A percentile compares a stretch with the other conserved stretches of the same genome.
Evolutionary conservation across 2,329 filamentous ascomycete species (phyloP).

Genomic region (Fusarium chaquense): DNA sequence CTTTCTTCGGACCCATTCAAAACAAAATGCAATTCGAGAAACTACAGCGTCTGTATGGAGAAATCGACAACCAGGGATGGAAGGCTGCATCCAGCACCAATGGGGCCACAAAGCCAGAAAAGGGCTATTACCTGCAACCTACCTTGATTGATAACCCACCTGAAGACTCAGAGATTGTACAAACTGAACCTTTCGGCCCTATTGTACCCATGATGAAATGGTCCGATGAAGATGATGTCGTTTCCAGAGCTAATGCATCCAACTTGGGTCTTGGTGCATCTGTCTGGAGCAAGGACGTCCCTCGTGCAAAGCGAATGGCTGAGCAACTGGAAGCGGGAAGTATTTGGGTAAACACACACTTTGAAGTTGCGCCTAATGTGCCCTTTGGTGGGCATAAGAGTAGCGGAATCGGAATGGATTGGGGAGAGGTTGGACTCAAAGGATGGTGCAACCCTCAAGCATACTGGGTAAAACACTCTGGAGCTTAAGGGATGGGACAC

Average conservation of each 20-base stretch:
- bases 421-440: constrained; percentile 48
- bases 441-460: constrained; percentile 18
- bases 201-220: constrained; percentile 73
- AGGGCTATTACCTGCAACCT: constrained; percentile 68
- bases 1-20: constrained; percentile 66
- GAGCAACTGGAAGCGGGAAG: constrained; percentile 66
- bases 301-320: constrained; percentile 64
- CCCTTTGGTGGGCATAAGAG: constrained; percentile 65
- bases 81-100: constrained; percentile 54
- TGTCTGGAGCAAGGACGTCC: constrained; percentile 67
- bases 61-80: constrained; percentile 59
- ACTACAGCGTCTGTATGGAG: constrained; percentile 55
- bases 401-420: constrained; percentile 64
- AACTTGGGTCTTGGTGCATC: constrained; percentile 68
- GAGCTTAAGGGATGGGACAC: neutral
- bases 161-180: constrained; percentile 66
- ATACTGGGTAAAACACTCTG: constrained; percentile 10
- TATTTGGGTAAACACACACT: constrained; percentile 70
- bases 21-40: constrained; percentile 69
- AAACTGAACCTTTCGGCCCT: constrained; percentile 66
- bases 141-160: constrained; percentile 72
- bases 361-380: constrained; percentile 53
- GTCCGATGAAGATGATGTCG: constrained; percentile 70
- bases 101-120: constrained; percentile 27
- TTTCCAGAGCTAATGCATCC: constrained; percentile 65